Evolutionary conservation across 225 moss, liverwort and hornwort genomes (phyloP).

Genomic region (Asterella californica): DNA sequence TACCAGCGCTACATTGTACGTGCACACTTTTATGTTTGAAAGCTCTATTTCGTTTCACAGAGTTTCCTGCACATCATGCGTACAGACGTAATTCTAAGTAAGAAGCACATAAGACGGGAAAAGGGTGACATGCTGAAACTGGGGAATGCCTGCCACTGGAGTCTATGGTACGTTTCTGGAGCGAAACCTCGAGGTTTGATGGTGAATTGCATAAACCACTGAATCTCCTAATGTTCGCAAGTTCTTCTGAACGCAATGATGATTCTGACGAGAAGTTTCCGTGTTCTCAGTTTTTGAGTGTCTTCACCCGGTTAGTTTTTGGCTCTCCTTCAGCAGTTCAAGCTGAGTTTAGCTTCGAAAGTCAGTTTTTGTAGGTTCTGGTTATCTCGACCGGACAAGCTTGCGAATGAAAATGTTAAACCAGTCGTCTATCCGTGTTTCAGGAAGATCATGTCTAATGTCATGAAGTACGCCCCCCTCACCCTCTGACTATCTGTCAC

Average conservation of each 20-base stretch:
- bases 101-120: too few species aligned
- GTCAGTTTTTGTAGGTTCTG: too few species aligned
- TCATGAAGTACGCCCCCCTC: background rate
- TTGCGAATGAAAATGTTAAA: background rate
- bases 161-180: background rate
- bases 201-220: background rate
- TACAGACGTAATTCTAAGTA: background rate
- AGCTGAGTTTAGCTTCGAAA: too few species aligned
- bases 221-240: background rate
- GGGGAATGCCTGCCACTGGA: background rate
- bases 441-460: background rate
- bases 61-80: background rate
- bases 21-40: background rate
- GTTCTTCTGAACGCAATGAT: background rate
- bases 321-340: too few species aligned
- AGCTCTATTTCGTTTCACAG: background rate
- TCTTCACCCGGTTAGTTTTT: too few species aligned
- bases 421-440: background rate
- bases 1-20: slow-evolving; percentile 82
- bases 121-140: background rate
- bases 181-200: background rate
- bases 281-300: too few species aligned
- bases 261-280: background rate
- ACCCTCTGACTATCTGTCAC: background rate
- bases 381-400: too few species aligned